phyloP scores from a whole-genome alignment of 2,329 filamentous ascomycete genomes.

The Penicillium polonicum region DNA sequence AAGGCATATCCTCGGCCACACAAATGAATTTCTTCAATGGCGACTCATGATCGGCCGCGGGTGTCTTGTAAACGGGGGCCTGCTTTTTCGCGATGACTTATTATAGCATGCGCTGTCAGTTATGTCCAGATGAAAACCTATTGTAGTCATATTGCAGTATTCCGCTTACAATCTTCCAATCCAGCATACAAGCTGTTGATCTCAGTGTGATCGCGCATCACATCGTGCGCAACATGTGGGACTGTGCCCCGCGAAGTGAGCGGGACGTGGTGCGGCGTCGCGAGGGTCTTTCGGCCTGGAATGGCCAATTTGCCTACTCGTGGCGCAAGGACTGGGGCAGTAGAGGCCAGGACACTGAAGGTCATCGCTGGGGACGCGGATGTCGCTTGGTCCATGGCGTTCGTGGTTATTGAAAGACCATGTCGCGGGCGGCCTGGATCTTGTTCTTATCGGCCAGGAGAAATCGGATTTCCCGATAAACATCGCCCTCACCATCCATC shows the following conservation, averaged over 20 bases:
- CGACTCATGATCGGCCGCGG: constrained; percentile 47
- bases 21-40: constrained; percentile 75
- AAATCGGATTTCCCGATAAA: constrained; percentile 18
- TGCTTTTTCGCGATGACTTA: constrained; percentile 61
- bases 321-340: constrained; percentile 46
- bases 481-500: background rate
- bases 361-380: constrained; percentile 32
- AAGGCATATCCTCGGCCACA: constrained; percentile 62
- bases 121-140: background rate
- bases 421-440: constrained; percentile 7
- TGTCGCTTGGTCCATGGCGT: constrained; percentile 32
- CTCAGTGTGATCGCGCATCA: constrained; percentile 62
- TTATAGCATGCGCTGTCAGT: constrained; percentile 36
- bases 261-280: constrained; percentile 80
- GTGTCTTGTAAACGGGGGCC: constrained; percentile 52
- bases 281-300: constrained; percentile 62
- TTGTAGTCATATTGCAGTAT: background rate
- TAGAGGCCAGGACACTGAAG: constrained; percentile 39
- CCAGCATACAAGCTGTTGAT: constrained; percentile 74
- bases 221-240: constrained; percentile 87
- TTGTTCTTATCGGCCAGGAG: constrained; percentile 21
- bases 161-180: constrained; percentile 82
- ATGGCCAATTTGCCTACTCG: constrained; percentile 68
- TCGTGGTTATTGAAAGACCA: constrained; percentile 15
- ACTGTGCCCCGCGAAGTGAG: constrained; percentile 79